A percentile compares a stretch with the other conserved stretches of the same genome.
phyloP scores from a whole-genome alignment of 805 yeast genomes.

The Spathaspora boniae region DNA sequence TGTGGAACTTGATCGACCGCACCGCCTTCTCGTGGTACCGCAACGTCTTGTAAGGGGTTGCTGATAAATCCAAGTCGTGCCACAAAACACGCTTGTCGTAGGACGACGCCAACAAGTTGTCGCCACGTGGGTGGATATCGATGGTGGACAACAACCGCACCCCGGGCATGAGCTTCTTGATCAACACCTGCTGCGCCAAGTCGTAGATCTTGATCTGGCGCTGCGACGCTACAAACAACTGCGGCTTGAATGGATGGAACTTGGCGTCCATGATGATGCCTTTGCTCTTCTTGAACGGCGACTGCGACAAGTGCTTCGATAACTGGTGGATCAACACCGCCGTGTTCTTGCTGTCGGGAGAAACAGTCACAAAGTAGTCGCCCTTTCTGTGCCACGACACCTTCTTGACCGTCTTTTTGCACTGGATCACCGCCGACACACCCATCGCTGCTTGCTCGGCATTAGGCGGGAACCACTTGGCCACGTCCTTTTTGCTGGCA shows the following conservation, averaged over 20 bases:
- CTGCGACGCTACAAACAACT: constrained; percentile 89
- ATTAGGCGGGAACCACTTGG: constrained; percentile 82
- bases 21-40: constrained; percentile 96
- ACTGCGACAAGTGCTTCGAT: constrained; percentile 90
- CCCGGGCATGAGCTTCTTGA: constrained; percentile 88
- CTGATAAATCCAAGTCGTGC: constrained; percentile 91
- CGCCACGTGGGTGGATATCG: constrained; percentile 96
- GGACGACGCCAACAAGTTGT: constrained; percentile 86
- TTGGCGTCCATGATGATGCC: constrained; percentile 95
- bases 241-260: constrained; percentile 96
- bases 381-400: constrained; percentile 96
- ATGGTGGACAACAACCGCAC: constrained; percentile 91
- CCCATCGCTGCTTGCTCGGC: constrained; percentile 59
- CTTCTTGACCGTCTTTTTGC: constrained; percentile 67
- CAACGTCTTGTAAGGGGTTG: constrained; percentile 91
- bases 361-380: constrained; percentile 93
- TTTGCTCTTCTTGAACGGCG: constrained; percentile 89
- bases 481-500: constrained; percentile 45
- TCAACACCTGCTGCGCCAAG: constrained; percentile 75
- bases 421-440: constrained; percentile 67
- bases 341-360: constrained; percentile 87
- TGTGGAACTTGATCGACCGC: constrained; percentile 83
- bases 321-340: constrained; percentile 93
- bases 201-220: constrained; percentile 89
- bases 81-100: constrained; percentile 93